Evolutionary conservation across 495 filamentous ascomycete species (phyloP), one percentile per base, ranked within the genome.

Genomic region (Melanomma pulvis-pyrius): DNA sequence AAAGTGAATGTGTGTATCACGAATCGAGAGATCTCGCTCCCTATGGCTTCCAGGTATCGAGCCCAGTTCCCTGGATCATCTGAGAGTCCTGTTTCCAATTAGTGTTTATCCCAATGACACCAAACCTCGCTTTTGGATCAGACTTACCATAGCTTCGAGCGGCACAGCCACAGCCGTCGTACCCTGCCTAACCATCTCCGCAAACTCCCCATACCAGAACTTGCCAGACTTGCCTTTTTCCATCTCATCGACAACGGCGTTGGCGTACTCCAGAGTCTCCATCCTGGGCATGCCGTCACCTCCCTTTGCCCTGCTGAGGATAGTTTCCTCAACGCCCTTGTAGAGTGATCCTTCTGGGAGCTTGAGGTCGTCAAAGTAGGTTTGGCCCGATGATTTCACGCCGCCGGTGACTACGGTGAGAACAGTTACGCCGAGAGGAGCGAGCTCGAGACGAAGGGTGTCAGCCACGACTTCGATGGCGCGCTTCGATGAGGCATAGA

Each of bases 371-470:
- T 30, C 34, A 29, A 7, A 52, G 19, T 52, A 22, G 7, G 47
- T 44, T 2, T 54, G 48, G 13, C 2, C 19, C 15, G 36, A 11
- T 1, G 59, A 44, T 26, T n/a, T 19, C 7, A 48, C 61, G 29
- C 49, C 51, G 30, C 60, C 60, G 12, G 30, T 52, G 4, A 63
- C 49, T n/a, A 57, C 29, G 1, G 65, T 54, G 24, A 65, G 21
- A 19, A 65, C 49, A 21, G 39, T 36, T 15, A 65, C 56, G 13
- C 48, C 54, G 29, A 69, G 50, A 5, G 67, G 67, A 22, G 25
- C 48, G 19, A 69, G 49, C 30, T 65, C 67, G 21, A 69, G n/a
- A 2, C 61, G 61, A 17, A 69, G 53, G 24, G 13, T 60, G 24
- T 65, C 67, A 15, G 46, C 30, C n/a, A 65, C 32, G 28, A 48